A percentile compares a stretch with the other conserved stretches of the same genome.
phyloP scores from a whole-genome alignment of 169 alveolate genomes.

The Plasmodium coatneyi region DNA sequence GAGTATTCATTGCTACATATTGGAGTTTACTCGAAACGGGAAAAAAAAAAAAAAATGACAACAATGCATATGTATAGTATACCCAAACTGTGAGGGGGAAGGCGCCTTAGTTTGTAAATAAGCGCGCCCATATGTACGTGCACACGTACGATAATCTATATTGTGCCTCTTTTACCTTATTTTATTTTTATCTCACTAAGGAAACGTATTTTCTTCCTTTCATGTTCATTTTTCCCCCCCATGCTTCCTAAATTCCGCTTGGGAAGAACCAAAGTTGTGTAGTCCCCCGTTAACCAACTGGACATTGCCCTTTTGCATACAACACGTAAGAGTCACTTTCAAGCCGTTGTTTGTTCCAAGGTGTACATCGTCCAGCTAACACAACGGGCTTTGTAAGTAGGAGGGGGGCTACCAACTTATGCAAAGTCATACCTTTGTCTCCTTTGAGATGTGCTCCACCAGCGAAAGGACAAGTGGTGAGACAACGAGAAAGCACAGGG shows the following conservation, averaged over 20 bases:
- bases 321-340: background rate
- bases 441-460: background rate
- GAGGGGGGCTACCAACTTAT: too few relatives aligned
- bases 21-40: background rate
- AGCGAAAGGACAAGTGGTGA: background rate
- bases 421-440: background rate
- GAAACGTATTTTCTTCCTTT: background rate
- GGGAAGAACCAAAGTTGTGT: background rate
- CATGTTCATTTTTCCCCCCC: background rate
- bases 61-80: background rate
- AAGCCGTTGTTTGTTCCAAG: background rate
- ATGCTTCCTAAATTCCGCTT: background rate
- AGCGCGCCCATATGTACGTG: background rate
- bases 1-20: background rate
- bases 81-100: background rate
- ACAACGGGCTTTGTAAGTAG: too few relatives aligned
- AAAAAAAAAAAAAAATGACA: background rate
- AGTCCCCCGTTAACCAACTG: background rate
- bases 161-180: background rate
- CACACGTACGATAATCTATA: background rate
- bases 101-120: background rate
- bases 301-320: background rate
- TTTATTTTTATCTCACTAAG: background rate
- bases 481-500: too few relatives aligned
- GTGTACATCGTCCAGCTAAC: too few relatives aligned